phyloP scores from a whole-genome alignment of 331 rosid genomes.

The Quercus phellos region DNA sequence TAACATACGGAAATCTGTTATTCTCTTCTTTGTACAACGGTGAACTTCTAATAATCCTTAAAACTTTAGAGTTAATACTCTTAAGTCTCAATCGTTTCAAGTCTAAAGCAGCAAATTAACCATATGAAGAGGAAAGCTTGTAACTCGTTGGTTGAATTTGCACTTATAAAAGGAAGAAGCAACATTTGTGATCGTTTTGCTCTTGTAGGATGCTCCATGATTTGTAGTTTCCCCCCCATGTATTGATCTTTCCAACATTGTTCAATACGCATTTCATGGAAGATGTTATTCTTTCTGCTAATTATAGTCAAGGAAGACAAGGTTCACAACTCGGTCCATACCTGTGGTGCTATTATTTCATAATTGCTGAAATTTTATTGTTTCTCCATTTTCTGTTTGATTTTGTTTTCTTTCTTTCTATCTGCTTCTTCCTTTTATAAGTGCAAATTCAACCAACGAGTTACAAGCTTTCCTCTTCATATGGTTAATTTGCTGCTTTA shows the following conservation, averaged over 20 bases:
- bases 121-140: background rate
- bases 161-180: background rate
- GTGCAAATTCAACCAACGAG: too few species aligned
- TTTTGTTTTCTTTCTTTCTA: background rate
- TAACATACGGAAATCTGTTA: too few species aligned
- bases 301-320: background rate
- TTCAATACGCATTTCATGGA: background rate
- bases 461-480: background rate
- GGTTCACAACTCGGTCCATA: background rate
- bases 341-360: background rate
- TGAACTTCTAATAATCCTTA: background rate
- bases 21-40: background rate
- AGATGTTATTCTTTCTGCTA: background rate
- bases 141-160: background rate
- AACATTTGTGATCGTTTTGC: background rate
- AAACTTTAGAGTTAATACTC: background rate
- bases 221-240: too few species aligned
- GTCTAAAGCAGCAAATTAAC: background rate
- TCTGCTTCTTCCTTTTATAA: slow-evolving; percentile 8
- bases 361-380: background rate
- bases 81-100: background rate
- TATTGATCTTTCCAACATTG: background rate
- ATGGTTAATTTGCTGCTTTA: background rate
- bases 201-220: background rate
- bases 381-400: background rate